Evolutionary conservation across 306 rosid species (phyloP).

Genomic region (Casuarina glauca): DNA sequence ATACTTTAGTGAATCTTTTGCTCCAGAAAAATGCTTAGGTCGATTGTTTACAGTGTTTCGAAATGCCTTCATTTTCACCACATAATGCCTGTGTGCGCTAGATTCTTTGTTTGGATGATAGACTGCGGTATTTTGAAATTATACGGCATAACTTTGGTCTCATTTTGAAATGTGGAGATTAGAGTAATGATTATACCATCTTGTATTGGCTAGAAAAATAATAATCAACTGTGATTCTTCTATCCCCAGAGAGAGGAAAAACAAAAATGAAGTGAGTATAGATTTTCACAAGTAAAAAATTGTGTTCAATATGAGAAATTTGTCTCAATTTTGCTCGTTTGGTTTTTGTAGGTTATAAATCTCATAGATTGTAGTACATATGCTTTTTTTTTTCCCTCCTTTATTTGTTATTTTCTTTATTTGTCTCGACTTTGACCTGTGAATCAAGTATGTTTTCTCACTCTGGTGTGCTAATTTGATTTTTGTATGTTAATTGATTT

Average conservation of each 20-base stretch:
- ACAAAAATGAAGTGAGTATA: background rate
- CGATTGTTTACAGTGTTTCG: background rate
- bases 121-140: slow-evolving; percentile 17
- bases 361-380: background rate
- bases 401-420: background rate
- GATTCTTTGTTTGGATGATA: slow-evolving; percentile 19
- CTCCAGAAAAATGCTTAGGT: background rate
- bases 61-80: background rate
- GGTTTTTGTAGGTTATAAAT: background rate
- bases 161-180: slow-evolving; percentile 36
- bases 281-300: background rate
- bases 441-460: too few species aligned
- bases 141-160: slow-evolving; percentile 30
- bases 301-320: background rate
- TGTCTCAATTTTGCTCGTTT: background rate
- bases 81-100: background rate
- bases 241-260: background rate
- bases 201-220: background rate
- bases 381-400: background rate
- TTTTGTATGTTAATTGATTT: too few species aligned
- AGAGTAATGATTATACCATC: slow-evolving; percentile 22
- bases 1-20: background rate
- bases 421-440: too few species aligned
- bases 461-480: too few species aligned
- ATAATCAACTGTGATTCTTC: background rate